These are phyloP conservation scores for Paramyrothecium roridum DNA, from an alignment of 2,329 filamentous ascomycete species.

Conservation along the genomic window DNA sequence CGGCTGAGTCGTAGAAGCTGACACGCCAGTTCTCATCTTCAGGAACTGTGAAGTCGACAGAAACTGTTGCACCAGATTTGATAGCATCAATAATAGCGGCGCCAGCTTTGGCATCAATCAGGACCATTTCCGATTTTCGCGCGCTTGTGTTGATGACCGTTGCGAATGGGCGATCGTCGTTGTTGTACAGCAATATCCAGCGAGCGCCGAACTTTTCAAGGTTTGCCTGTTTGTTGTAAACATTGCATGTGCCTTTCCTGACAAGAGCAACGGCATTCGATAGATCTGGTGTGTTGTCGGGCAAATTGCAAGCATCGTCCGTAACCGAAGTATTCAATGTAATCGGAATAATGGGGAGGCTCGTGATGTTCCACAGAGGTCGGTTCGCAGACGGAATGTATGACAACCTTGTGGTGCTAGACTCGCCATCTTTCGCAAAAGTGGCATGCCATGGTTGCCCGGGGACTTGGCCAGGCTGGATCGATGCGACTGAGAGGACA, in stretches of 20 bases:
- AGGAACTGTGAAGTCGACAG: constrained; percentile 20
- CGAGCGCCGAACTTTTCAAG: neutral
- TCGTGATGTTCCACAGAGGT: neutral
- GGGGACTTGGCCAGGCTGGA: constrained; percentile 27
- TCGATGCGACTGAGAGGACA: constrained; percentile 41
- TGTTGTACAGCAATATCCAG: neutral
- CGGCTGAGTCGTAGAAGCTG: constrained; percentile 17
- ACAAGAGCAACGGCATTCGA: neutral
- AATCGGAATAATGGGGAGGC: neutral
- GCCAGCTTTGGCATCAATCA: constrained; percentile 18
- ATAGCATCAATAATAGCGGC: constrained; percentile 20
- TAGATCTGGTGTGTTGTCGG: neutral
- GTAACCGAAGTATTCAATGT: neutral
- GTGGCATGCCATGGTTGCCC: constrained; percentile 25
- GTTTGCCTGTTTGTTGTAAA: neutral
- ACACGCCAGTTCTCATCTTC: constrained; percentile 16
- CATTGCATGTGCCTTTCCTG: neutral
- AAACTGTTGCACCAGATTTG: constrained; percentile 20
- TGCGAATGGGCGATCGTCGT: neutral
- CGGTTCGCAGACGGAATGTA: neutral
- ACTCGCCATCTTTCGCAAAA: constrained; percentile 17
- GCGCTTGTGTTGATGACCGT: neutral
- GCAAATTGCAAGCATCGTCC: neutral
- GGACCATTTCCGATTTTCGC: neutral
- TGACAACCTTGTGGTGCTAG: neutral